Evolutionary conservation across 169 alveolate genomes (phyloP).

Genomic region (Eimeria tenella): DNA sequence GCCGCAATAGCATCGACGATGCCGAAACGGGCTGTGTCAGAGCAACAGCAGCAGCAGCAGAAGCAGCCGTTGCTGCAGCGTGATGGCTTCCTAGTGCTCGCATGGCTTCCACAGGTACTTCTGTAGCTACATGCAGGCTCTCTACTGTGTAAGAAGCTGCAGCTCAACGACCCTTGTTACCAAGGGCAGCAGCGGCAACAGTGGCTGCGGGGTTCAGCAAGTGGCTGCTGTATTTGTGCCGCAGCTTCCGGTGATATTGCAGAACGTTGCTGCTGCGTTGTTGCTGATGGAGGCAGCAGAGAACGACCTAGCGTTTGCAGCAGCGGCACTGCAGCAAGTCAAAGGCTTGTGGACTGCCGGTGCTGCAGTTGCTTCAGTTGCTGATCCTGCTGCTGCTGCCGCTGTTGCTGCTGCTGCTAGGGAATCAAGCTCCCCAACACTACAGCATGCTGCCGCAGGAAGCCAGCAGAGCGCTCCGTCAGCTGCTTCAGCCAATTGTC

Average conservation of each 20-base stretch:
- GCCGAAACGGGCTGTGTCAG: background rate
- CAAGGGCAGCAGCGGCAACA: background rate
- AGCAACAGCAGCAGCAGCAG: background rate
- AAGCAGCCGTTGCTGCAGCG: background rate
- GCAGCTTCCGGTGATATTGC: background rate
- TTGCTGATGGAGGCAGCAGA: background rate
- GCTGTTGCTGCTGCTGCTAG: conserved; percentile 38
- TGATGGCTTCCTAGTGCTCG: background rate
- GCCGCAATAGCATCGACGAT: background rate
- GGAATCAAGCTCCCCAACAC: background rate
- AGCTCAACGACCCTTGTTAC: background rate
- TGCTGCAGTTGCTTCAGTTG: background rate
- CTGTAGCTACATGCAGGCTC: background rate
- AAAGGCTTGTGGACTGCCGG: background rate
- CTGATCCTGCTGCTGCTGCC: background rate
- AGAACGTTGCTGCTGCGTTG: background rate
- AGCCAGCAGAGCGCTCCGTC: background rate
- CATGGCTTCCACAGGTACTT: background rate
- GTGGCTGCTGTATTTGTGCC: background rate
- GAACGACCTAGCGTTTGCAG: background rate
- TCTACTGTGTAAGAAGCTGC: background rate
- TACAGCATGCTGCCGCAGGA: background rate
- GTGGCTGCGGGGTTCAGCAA: background rate
- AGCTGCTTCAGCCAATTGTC: no score
- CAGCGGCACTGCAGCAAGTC: background rate